These are phyloP conservation scores for Torrubiella hemipterigena DNA, from an alignment of 2,329 filamentous ascomycete genomes.

Conservation along the genomic window DNA sequence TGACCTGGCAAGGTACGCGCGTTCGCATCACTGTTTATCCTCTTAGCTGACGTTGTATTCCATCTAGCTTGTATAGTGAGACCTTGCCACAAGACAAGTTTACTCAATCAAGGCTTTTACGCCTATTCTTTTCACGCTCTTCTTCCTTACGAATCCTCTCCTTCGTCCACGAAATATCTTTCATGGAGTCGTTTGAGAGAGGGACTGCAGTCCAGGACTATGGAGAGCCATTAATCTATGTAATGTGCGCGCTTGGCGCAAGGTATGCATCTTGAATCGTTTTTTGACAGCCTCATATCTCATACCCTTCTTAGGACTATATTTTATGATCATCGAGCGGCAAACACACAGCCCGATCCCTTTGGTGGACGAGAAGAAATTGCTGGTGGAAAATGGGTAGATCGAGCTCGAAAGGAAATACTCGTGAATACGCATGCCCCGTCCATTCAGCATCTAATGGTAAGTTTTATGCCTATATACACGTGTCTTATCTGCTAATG, in stretches of 20 bases:
- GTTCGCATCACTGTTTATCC: no score
- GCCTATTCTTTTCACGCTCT: constrained; percentile 10
- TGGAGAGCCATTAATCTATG: constrained; percentile 12
- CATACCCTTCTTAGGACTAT: constrained; percentile 5
- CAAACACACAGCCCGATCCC: not conserved
- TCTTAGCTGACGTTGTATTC: constrained; percentile 1
- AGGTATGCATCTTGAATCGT: constrained; percentile 6
- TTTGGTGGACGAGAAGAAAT: constrained; percentile 4
- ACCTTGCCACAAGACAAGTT: constrained; percentile 8
- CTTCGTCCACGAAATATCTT: constrained; percentile 13
- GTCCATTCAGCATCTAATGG: constrained; percentile 12
- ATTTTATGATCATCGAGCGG: constrained; percentile 8
- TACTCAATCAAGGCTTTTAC: constrained; percentile 8
- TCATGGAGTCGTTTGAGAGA: constrained; percentile 12
- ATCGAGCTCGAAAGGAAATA: constrained; percentile 9
- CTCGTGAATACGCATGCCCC: constrained; percentile 9
- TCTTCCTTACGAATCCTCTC: constrained; percentile 12
- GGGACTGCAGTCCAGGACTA: constrained; percentile 11
- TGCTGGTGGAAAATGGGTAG: constrained; percentile 11
- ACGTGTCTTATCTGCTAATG: no score
- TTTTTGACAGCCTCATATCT: no score
- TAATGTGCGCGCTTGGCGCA: constrained; percentile 13
- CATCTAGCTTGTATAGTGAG: constrained; percentile 8
- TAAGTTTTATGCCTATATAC: constrained; percentile 2
- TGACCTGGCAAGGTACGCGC: not conserved